Evolutionary conservation across 768 basidiomycete species (phyloP).

Genomic region (Russula sp.): DNA sequence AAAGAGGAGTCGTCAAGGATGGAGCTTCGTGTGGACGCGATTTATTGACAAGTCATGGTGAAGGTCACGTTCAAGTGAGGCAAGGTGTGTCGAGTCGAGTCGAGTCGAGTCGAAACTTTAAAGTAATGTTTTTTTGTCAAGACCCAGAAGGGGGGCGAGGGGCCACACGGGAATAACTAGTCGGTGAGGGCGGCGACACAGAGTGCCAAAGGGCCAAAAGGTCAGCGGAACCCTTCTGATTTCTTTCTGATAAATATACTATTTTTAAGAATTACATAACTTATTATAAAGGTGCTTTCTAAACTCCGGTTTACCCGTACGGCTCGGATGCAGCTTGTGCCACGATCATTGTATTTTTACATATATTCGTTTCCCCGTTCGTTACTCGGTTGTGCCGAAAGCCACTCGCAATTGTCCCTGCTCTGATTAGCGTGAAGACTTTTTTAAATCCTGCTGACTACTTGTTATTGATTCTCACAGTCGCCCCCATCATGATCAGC

Average conservation of each 20-base stretch:
- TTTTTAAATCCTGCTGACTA: neutral
- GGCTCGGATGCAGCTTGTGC: too few species aligned
- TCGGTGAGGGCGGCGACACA: too few species aligned
- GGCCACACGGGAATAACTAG: too few species aligned
- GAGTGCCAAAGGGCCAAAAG: neutral
- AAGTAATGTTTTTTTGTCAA: neutral
- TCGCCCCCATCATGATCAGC: too few species aligned
- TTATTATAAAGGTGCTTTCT: neutral
- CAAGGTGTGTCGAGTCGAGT: slow-evolving; percentile 5
- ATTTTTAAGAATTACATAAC: neutral
- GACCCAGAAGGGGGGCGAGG: neutral
- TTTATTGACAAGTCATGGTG: slow-evolving; percentile 38
- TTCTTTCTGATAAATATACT: neutral
- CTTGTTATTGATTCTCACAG: neutral
- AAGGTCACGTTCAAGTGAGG: slow-evolving; percentile 29
- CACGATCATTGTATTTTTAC: neutral
- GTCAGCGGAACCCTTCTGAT: too few species aligned
- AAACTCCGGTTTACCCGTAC: neutral
- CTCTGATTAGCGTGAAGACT: neutral
- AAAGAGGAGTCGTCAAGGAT: slow-evolving; percentile 22
- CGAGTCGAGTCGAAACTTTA: slow-evolving; percentile 17
- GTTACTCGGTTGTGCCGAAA: too few species aligned
- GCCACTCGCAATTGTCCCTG: neutral
- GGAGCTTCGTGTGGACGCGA: slow-evolving; percentile 20
- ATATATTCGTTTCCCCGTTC: neutral